Conservation (phyloP, 148 eudicot species). For the Cornus kousa region DNA sequence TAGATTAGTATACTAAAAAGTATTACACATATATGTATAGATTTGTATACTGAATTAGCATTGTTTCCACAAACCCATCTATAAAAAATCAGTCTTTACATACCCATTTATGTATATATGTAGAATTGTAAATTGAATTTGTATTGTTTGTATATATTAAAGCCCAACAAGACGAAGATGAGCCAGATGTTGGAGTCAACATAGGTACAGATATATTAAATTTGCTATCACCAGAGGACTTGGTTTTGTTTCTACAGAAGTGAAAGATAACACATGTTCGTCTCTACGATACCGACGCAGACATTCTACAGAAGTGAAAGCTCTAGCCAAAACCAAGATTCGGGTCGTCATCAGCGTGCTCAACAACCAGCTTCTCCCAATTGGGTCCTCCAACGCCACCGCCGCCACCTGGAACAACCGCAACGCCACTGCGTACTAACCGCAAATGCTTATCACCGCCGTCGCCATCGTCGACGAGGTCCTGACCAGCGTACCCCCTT, state of each 20-base stretch:
- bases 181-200: constrained; percentile 44
- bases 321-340: too few relatives aligned
- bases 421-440: constrained; percentile 63
- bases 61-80: too few relatives aligned
- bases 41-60: neutral
- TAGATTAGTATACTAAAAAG: too few relatives aligned
- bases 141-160: constrained; percentile 43
- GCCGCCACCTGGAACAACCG: constrained; percentile 79
- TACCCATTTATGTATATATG: neutral
- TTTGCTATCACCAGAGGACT: constrained; percentile 43
- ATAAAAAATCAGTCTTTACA: neutral
- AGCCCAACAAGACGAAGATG: constrained; percentile 36
- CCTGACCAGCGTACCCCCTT: constrained; percentile 48
- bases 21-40: neutral
- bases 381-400: constrained; percentile 76
- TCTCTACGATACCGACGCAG: constrained; percentile 55
- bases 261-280: constrained; percentile 52
- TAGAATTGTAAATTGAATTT: neutral
- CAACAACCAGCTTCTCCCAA: constrained; percentile 76
- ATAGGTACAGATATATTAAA: constrained; percentile 61
- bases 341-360: too few relatives aligned
- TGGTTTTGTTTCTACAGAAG: constrained; percentile 45
- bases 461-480: constrained; percentile 88
- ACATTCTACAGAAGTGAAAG: constrained; percentile 66
- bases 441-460: constrained; percentile 68